Evolutionary conservation across 352 stramenopile species (phyloP).

Genomic region (Phytophthora lateralis): DNA sequence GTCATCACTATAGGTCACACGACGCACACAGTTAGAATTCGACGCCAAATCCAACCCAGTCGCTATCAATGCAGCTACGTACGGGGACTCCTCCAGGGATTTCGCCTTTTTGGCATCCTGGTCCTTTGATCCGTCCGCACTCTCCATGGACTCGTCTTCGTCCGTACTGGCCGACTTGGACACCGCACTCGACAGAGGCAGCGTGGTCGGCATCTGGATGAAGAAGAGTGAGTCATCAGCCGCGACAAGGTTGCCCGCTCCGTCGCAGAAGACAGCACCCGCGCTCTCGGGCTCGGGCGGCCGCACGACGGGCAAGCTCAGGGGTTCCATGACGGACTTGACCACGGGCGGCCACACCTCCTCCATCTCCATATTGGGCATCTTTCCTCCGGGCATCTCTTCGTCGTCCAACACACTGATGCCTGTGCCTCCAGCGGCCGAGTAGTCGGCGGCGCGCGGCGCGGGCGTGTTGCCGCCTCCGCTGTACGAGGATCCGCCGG

Average conservation of each 20-base stretch:
- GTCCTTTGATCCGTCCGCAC: conserved; percentile 14
- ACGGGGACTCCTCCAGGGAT: conserved; percentile 32
- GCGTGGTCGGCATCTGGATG: conserved; percentile 83
- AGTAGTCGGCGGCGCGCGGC: conserved; percentile 50
- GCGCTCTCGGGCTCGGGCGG: conserved; percentile 64
- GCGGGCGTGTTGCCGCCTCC: conserved; percentile 40
- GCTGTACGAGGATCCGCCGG: conserved; percentile 81
- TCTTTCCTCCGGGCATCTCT: conserved; percentile 57
- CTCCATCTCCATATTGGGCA: conserved; percentile 61
- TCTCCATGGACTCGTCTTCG: conserved; percentile 47
- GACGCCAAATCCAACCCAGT: background rate
- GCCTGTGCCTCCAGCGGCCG: conserved; percentile 73
- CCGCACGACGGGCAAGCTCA: conserved; percentile 75
- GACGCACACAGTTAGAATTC: conserved; percentile 8
- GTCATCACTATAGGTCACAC: conserved; percentile 42
- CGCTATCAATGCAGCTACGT: conserved; percentile 5
- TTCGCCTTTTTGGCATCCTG: conserved; percentile 20
- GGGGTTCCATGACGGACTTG: conserved; percentile 83
- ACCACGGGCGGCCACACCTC: conserved; percentile 83
- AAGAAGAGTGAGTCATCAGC: conserved; percentile 80
- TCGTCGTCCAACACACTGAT: conserved; percentile 87
- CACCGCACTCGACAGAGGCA: conserved; percentile 66
- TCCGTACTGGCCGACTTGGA: conserved; percentile 33
- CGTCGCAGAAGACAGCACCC: conserved; percentile 73
- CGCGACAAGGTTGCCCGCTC: conserved; percentile 55